phyloP scores from a whole-genome alignment of 352 stramenopile species.

The Phytophthora sp. region DNA sequence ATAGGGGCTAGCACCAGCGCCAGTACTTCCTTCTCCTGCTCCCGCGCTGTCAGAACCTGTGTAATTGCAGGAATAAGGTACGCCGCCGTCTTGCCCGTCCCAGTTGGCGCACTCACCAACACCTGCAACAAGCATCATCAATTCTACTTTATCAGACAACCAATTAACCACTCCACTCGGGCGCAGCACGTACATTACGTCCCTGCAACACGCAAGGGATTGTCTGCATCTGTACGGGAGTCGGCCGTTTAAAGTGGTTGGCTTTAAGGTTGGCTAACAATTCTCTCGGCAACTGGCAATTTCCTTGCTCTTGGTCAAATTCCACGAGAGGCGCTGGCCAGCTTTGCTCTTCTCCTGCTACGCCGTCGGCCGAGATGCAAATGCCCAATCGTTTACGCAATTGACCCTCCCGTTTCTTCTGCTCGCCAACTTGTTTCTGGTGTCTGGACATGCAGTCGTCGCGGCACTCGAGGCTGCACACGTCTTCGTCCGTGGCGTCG shows the following conservation, averaged over 20 bases:
- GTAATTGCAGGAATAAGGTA: conserved; percentile 67
- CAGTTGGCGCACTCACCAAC: conserved; percentile 64
- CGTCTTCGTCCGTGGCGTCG: conserved; percentile 82
- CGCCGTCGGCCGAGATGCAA: conserved; percentile 1
- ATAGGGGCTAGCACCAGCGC: conserved; percentile 66
- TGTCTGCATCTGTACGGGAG: conserved; percentile 80
- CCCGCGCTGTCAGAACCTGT: conserved; percentile 36
- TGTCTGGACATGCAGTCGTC: conserved; percentile 42
- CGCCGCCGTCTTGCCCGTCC: conserved; percentile 73
- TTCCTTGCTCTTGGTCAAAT: conserved; percentile 34
- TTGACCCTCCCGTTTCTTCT: conserved; percentile 3
- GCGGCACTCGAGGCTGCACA: conserved; percentile 83
- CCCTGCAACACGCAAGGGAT: conserved; percentile 56
- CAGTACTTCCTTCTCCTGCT: conserved; percentile 28
- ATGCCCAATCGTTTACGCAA: conserved; percentile 48
- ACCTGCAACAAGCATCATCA: conserved; percentile 30
- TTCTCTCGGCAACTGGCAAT: conserved; percentile 29
- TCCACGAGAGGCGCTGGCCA: conserved; percentile 24
- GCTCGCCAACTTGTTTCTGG: background rate
- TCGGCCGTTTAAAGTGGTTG: conserved; percentile 46
- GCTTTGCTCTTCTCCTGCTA: background rate
- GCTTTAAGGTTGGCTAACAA: conserved; percentile 48
- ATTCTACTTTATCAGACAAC: background rate
- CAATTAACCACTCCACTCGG: background rate
- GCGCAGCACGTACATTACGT: conserved; percentile 40